A percentile compares a stretch with the other conserved stretches of the same genome.
Evolutionary conservation across 2,329 filamentous ascomycete species (phyloP).

Genomic region (Ophiocordyceps camponoti-floridani): DNA sequence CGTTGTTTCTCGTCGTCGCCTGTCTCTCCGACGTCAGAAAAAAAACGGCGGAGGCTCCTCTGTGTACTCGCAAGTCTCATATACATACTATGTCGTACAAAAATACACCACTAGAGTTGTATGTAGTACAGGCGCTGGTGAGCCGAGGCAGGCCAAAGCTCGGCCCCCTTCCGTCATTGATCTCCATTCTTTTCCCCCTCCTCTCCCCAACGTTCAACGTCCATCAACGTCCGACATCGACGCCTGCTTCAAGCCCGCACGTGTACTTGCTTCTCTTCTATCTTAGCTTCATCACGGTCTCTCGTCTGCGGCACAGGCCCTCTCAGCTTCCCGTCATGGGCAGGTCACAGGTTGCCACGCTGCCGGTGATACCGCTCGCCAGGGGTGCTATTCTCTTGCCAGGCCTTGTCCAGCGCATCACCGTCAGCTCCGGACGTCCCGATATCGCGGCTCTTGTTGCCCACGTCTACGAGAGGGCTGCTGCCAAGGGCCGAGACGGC

Average conservation of each 20-base stretch:
- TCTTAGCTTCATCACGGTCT: not conserved
- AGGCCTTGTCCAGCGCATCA: slow-evolving; percentile 68
- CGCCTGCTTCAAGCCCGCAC: not conserved
- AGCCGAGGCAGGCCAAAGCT: not conserved
- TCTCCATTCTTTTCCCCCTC: not conserved
- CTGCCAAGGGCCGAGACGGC: slow-evolving; percentile 46
- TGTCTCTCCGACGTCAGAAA: not conserved
- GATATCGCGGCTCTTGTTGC: slow-evolving; percentile 82
- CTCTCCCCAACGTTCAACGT: not conserved
- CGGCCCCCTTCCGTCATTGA: not conserved
- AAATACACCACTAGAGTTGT: not conserved
- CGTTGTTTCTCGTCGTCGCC: not conserved
- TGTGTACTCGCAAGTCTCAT: not conserved
- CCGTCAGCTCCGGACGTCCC: slow-evolving; percentile 59
- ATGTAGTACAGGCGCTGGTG: not conserved
- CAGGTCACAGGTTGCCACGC: slow-evolving; percentile 22
- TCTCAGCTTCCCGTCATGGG: slow-evolving; percentile 13
- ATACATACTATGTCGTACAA: not conserved
- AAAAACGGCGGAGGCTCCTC: not conserved
- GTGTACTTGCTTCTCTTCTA: not conserved
- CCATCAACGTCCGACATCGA: not conserved
- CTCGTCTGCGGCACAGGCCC: not conserved
- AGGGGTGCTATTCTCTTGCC: slow-evolving; percentile 70
- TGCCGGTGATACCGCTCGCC: slow-evolving; percentile 71
- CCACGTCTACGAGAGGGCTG: slow-evolving; percentile 61